A percentile compares a stretch with the other conserved stretches of the same genome.
Conservation (phyloP, 2,329 filamentous ascomycete genomes). For the Sclerotinia borealis region DNA sequence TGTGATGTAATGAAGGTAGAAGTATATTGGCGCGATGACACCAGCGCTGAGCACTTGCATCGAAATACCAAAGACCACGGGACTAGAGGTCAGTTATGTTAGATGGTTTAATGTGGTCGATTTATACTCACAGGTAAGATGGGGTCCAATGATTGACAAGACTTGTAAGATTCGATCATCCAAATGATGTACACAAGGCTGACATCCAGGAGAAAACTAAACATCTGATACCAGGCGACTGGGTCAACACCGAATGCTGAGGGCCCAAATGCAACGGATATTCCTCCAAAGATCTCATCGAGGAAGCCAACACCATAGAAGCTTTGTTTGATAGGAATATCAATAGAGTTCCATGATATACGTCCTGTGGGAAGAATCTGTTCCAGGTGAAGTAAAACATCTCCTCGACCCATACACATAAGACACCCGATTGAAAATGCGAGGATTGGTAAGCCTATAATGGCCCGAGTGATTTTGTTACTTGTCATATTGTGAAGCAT, state of each 20-base stretch:
- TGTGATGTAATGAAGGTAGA: not conserved
- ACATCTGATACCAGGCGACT: not conserved
- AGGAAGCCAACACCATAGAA: not conserved
- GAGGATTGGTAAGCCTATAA: not conserved
- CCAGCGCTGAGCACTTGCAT: not conserved
- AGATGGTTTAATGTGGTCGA: not conserved
- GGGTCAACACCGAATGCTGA: not conserved
- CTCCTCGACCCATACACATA: not conserved
- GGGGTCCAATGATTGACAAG: not conserved
- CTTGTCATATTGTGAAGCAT: too few relatives aligned
- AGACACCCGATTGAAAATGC: not conserved
- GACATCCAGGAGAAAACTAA: not conserved
- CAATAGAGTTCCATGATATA: not conserved
- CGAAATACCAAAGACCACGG: not conserved
- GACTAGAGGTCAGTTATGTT: not conserved
- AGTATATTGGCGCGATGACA: not conserved
- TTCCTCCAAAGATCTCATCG: not conserved
- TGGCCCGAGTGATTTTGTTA: too few relatives aligned
- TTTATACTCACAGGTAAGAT: not conserved
- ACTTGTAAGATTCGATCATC: not conserved
- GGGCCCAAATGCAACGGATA: not conserved
- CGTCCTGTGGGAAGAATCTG: too few relatives aligned
- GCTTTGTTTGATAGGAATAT: not conserved
- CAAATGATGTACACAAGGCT: not conserved
- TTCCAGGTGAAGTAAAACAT: not conserved